Evolutionary conservation across 495 filamentous ascomycete species (phyloP).

Genomic region (Aspergillus avenaceus): DNA sequence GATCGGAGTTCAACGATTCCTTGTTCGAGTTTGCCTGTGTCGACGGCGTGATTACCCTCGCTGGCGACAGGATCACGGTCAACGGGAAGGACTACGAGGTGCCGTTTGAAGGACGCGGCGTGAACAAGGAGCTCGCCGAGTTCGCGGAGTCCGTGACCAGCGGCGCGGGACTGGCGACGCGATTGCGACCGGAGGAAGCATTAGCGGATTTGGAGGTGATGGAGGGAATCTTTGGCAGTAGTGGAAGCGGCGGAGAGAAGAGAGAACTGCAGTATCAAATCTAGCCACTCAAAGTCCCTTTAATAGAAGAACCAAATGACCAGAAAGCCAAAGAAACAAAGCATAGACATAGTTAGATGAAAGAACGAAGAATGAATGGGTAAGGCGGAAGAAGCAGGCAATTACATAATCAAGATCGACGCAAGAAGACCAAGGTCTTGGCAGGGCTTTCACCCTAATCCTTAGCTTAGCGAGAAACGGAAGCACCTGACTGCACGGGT

Average conservation of each 20-base stretch:
- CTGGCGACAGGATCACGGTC: constrained; percentile 51
- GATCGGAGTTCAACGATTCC: constrained; percentile 56
- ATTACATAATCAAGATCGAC: not conserved
- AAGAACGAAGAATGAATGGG: too few relatives aligned
- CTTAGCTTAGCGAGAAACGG: constrained; percentile 41
- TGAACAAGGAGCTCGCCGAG: constrained; percentile 61
- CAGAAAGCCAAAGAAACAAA: not conserved
- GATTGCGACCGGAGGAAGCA: constrained; percentile 62
- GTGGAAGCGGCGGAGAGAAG: constrained; percentile 51
- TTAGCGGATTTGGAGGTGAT: constrained; percentile 66
- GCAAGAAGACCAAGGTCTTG: constrained; percentile 12
- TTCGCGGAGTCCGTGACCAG: constrained; percentile 56
- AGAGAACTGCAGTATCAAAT: constrained; percentile 26
- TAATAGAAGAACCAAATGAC: not conserved
- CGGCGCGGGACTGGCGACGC: constrained; percentile 41
- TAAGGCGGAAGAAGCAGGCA: not conserved
- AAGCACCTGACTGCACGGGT: constrained; percentile 30
- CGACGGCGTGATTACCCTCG: constrained; percentile 48
- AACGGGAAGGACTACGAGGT: constrained; percentile 49
- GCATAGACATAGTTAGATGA: too few relatives aligned
- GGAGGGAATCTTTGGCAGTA: constrained; percentile 62
- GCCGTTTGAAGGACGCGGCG: constrained; percentile 52
- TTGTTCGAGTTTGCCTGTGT: constrained; percentile 49
- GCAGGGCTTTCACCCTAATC: constrained; percentile 27
- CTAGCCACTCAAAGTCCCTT: not conserved